Base-by-base conservation (phyloP, 805 yeast genomes). In the Candida vaughaniae region DNA sequence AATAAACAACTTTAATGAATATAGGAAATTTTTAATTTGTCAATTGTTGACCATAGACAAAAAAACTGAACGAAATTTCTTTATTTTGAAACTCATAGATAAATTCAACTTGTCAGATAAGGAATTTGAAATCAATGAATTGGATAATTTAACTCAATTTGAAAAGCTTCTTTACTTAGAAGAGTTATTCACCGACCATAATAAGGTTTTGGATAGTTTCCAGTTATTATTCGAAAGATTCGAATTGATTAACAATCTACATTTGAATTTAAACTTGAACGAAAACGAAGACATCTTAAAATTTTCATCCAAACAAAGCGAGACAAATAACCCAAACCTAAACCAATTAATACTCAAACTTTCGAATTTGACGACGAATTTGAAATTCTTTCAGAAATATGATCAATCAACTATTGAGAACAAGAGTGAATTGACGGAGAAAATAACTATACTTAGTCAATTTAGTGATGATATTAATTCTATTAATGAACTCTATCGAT, bases 21-120 rank as follows among this genome's bases (percentile, higher is more conserved):
- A 60, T 25, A 39, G 74, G 22, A 60, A 68, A 29, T 47, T 69
- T 10, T 49, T 67, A 17, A 52, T 67, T 4, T 65, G 71, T 43
- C 66, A 65, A 43, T 45, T 69, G 25, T 50, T 69, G 19, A 57
- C 71, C 4, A 30, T 64, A 15, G 60, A 66, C 42, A 69, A 66
- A 29, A 25, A 35, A 6, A 50, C 58, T 6, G 48, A 47, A 20
- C 28, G 41, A 25, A 67, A 55, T 42, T 65, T 60, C 46, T 65
- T 63, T 38, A 33, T 63, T 5, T 51, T 48, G 35, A 62, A 61
- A 22, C 38, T 64, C 8, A 41, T 51, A 37, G 60, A 55, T 35
- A 41, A 39, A 12, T 44, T 51, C 33, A 42, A 43, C 36, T 34
- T 43, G 23, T 27, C 29, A n/a, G 41, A 17, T 9, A 22, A 20